A percentile compares a stretch with the other conserved stretches of the same genome.
Evolutionary conservation across 2,329 filamentous ascomycete genomes (phyloP).

Genomic region (Trichoderma koningii): DNA sequence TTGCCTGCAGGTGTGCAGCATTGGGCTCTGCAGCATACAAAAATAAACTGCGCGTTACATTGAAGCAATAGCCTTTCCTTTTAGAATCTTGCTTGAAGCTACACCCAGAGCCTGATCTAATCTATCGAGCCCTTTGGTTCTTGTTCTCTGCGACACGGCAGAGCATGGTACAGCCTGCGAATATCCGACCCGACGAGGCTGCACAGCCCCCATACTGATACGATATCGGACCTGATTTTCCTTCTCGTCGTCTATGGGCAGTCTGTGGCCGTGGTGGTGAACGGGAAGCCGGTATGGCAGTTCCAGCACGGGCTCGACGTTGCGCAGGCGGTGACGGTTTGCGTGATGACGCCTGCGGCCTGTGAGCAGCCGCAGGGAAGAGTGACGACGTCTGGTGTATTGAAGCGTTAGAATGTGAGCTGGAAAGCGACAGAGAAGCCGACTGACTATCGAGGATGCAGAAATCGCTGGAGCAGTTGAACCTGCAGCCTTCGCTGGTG

Average conservation of each 20-base stretch:
- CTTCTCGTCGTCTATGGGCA: constrained; percentile 11
- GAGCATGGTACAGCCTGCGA: too few relatives aligned
- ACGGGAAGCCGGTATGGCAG: constrained; percentile 28
- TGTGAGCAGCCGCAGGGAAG: constrained; percentile 31
- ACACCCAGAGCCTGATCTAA: not conserved
- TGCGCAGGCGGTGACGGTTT: constrained; percentile 30
- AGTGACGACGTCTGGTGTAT: constrained; percentile 28
- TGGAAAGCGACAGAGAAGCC: too few relatives aligned
- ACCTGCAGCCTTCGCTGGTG: constrained; percentile 23
- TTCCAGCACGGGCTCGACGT: constrained; percentile 27
- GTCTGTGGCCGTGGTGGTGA: constrained; percentile 27
- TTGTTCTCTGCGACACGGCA: not conserved
- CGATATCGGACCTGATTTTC: too few relatives aligned
- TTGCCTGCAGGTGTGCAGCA: constrained; percentile 16
- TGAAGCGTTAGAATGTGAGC: not conserved
- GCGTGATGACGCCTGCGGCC: constrained; percentile 27
- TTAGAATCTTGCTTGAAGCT: not conserved
- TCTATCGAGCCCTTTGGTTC: not conserved
- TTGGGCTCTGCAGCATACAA: constrained; percentile 11
- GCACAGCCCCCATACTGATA: not conserved
- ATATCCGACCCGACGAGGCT: not conserved
- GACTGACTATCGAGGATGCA: constrained; percentile 31
- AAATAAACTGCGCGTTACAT: constrained; percentile 5
- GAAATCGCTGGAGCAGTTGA: constrained; percentile 28
- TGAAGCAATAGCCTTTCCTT: not conserved